Evolutionary conservation across 1,284 basidiomycete species (phyloP).

Genomic region (Rhodofomes roseus): DNA sequence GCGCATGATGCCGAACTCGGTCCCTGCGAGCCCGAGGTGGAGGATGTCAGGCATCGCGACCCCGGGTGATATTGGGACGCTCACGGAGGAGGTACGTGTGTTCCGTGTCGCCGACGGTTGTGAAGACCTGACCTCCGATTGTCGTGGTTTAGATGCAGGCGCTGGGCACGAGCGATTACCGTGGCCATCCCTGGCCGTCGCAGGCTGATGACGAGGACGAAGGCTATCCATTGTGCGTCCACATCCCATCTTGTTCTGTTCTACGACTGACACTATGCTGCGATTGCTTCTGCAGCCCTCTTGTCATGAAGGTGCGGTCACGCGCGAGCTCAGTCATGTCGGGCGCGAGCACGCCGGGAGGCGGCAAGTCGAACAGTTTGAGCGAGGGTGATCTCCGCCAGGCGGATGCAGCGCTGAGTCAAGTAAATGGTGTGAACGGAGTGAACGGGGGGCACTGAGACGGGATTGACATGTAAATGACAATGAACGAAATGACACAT

Average conservation of each 20-base stretch:
- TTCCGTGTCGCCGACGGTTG: neutral
- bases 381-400: constrained; percentile 81
- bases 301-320: constrained; percentile 89
- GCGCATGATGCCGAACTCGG: constrained; percentile 69
- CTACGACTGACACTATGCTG: neutral
- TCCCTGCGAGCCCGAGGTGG: constrained; percentile 86
- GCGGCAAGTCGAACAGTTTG: constrained; percentile 70
- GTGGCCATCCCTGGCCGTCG: constrained; percentile 68
- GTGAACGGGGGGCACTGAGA: constrained; percentile 22
- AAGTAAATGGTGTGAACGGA: constrained; percentile 43
- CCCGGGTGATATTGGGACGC: constrained; percentile 89
- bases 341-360: constrained; percentile 86
- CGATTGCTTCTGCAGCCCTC: constrained; percentile 49
- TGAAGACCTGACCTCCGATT: neutral
- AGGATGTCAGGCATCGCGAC: constrained; percentile 72
- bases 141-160: constrained; percentile 66
- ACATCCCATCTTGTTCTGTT: neutral
- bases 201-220: constrained; percentile 82
- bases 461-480: neutral
- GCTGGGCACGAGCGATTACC: constrained; percentile 85
- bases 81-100: constrained; percentile 77
- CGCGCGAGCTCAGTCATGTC: constrained; percentile 83
- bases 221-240: constrained; percentile 79
- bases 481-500: too few relatives aligned
- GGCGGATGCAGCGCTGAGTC: constrained; percentile 81